Percentiles rank a stretch among this genome's conserved stretches.
Evolutionary conservation across 352 stramenopile genomes (phyloP).

Genomic region (Pythium myriotylum): DNA sequence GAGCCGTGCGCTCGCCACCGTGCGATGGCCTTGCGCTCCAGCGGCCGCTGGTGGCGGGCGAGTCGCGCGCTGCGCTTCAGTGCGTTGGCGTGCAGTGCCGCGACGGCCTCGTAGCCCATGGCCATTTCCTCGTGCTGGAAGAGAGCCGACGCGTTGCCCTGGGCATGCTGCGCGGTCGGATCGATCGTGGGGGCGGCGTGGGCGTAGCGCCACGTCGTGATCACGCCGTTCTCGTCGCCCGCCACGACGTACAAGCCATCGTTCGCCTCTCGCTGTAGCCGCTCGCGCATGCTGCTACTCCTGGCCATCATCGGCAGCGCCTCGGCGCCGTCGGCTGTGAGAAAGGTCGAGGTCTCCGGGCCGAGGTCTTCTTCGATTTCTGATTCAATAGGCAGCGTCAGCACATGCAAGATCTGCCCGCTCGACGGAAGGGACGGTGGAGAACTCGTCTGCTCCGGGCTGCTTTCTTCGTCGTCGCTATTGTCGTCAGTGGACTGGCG

Average conservation of each 20-base stretch:
- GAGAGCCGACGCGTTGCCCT: conserved; percentile 5
- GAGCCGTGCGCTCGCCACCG: conserved; percentile 49
- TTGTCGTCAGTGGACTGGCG: background rate
- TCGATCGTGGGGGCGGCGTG: background rate
- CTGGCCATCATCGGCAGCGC: background rate
- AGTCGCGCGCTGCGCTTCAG: background rate
- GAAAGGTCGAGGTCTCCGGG: conserved; percentile 16
- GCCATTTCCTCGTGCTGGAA: conserved; percentile 65
- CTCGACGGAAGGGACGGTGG: background rate
- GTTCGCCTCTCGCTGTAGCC: background rate
- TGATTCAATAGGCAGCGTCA: conserved; percentile 1
- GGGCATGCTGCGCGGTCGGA: too few relatives aligned
- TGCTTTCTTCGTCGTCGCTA: background rate
- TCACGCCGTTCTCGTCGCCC: conserved; percentile 15
- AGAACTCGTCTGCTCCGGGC: background rate
- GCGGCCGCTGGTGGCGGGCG: background rate
- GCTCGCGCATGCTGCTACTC: background rate
- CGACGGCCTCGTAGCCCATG: conserved; percentile 54
- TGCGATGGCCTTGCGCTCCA: background rate
- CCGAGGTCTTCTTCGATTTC: background rate
- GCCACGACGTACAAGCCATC: conserved; percentile 16
- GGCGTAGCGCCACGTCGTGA: conserved; percentile 16
- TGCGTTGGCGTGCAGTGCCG: conserved; percentile 49
- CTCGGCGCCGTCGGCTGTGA: conserved; percentile 17
- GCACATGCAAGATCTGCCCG: conserved; percentile 15